Evolutionary conservation across 225 moss, liverwort and hornwort species (phyloP), one percentile per base, ranked within the genome.

Genomic region (Physcomitrellopsis africana): DNA sequence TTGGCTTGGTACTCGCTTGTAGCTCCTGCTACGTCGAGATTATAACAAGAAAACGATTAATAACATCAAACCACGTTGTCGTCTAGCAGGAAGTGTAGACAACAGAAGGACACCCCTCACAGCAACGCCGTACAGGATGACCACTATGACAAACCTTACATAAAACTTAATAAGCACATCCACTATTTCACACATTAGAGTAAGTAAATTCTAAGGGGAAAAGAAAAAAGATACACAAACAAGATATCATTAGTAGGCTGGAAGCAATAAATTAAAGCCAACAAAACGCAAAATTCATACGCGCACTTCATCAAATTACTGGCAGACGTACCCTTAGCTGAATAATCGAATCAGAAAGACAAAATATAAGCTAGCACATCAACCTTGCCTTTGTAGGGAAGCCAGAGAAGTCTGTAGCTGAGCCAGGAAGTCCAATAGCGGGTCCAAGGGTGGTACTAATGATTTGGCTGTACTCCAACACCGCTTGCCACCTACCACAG

Each of bases 401-500:
- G 51, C 82, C 84, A 32, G 87, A 80, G 67, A 81, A 65, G 74
- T 81, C 77, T 71, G 81, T 76, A 52, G 78, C 82, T 67, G 86
- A 79, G 67, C 84, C 86, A 52, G 82, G 72, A 44, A 92, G 81
- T 69, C 87, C 86, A 52, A 80, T 85, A 52, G 82, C 79, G 7
- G 82, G 83, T 80, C 87, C 92, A 41, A 99, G 84, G 18, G 86
- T 83, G 55, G 74, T 70, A 87, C 92, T 99, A 55, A 99, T 88
- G 72, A 46, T 86, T 70, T 85, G 93, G 75, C 99, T 99, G 72
- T 95, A 99, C 17, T 95, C 92, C 79, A 95, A 73, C 63, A 95
- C 99, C 65, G 76, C 78, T 81, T 99, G 92, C 99, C 99, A 99
- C 97, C 97, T 93, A 76, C 76, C 81, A 47, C 63, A 81, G 19